phyloP scores from a whole-genome alignment of 1,139 yeast species.

The Pichia cactophila region DNA sequence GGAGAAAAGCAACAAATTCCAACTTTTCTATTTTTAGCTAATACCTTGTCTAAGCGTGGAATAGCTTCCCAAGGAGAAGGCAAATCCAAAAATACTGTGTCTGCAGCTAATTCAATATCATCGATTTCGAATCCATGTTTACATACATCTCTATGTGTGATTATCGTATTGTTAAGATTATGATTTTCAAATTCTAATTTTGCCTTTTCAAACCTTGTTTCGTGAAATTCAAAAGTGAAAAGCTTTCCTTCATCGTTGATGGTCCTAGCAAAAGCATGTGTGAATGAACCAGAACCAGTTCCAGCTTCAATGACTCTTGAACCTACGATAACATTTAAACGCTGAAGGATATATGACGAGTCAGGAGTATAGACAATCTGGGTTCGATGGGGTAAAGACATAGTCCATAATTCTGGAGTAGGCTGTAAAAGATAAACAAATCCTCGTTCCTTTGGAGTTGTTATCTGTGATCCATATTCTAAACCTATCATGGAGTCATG shows the following conservation, averaged over 20 bases:
- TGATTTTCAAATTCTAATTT: constrained; percentile 67
- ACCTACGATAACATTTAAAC: constrained; percentile 67
- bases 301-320: constrained; percentile 91
- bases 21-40: constrained; percentile 46
- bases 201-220: constrained; percentile 76
- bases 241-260: constrained; percentile 56
- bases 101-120: constrained; percentile 41
- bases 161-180: constrained; percentile 39
- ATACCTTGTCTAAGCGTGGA: constrained; percentile 58
- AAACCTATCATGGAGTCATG: constrained; percentile 78
- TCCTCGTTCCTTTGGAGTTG: constrained; percentile 73
- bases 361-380: constrained; percentile 97
- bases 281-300: constrained; percentile 93
- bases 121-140: constrained; percentile 66
- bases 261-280: constrained; percentile 86
- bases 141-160: constrained; percentile 91
- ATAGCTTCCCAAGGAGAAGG: constrained; percentile 98
- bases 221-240: constrained; percentile 87
- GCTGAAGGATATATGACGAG: constrained; percentile 79
- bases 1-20: constrained; percentile 94
- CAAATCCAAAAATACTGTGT: constrained; percentile 77
- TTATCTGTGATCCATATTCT: constrained; percentile 78
- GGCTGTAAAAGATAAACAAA: constrained; percentile 86
- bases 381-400: constrained; percentile 92
- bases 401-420: constrained; percentile 92